Base-by-base conservation (phyloP, 148 eudicot genomes). In the Fagopyrum esculentum region DNA sequence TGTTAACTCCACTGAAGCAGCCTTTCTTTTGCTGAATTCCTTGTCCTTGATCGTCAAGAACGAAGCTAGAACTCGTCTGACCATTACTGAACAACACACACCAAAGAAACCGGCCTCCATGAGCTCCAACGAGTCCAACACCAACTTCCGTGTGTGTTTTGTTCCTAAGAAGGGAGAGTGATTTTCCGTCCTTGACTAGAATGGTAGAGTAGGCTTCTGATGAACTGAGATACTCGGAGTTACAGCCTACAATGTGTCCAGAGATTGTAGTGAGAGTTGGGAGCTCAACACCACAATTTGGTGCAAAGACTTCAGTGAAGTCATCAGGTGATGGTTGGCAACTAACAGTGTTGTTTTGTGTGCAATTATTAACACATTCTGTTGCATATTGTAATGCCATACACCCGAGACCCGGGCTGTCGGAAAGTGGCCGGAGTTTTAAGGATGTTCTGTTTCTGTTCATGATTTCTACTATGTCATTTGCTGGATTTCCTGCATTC, bases 351-450 rank as follows among this genome's bases (percentile, higher is more conserved):
- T 86, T 87, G 86, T 81, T 87, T 47, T 75, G 69, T 19, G 83
- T 89, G 82, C 97, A 91, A 76, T 91, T 87, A 26, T 47, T 81
- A 71, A 77, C 73, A 83, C 97, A 91, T 69, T 85, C 80, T 68
- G 81, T 79, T 22, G 85, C 89, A 35, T 83, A 89, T 45, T 87
- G 93, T 81, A 91, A 82, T 61, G 97, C 97, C 72, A 91, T 91
- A 87, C 97, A 91, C 40, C 93, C 97, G 2, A 91, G 90, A 49
- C 97, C 97, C 0, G 90, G 86, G 76, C 79, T 89, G 83, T 82
- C 82, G 76, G 75, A 81, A 9, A 89, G 79, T 40, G 80, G 73
- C 55, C 81, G 77, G 60, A 89, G 87, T 78, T 83, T 86, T 46
- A 40, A 68, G 56, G 87, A 68, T 63, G 97, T 91, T n/a, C 97